These are phyloP conservation scores for Leccinum aurantiacum DNA, from an alignment of 768 basidiomycete genomes.

Conservation along the genomic window DNA sequence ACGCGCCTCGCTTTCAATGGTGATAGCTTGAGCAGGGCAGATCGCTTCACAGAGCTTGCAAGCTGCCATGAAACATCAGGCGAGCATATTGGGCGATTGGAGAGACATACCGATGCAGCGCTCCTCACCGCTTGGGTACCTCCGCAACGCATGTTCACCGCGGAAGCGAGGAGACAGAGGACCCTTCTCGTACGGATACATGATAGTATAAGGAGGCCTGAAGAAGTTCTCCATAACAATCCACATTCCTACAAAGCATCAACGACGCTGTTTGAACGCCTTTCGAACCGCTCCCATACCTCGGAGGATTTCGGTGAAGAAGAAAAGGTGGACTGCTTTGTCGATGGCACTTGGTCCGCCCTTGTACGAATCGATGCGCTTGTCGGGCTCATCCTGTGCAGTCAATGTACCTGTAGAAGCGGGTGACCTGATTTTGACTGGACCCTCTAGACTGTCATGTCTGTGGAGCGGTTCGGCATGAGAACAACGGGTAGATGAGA, in stretches of 20 bases:
- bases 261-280: constrained; percentile 7
- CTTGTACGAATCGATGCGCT: constrained; percentile 66
- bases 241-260: constrained; percentile 80
- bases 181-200: constrained; percentile 98
- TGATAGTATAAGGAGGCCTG: constrained; percentile 96
- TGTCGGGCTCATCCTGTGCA: constrained; percentile 45
- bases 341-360: constrained; percentile 87
- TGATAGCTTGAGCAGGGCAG: constrained; percentile 98
- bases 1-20: constrained; percentile 96
- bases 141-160: constrained; percentile 94
- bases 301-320: constrained; percentile 97
- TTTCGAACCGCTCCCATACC: constrained; percentile 50
- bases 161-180: constrained; percentile 97
- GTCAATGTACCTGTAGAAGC: constrained; percentile 33
- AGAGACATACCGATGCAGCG: constrained; percentile 86
- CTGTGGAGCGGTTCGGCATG: constrained; percentile 22
- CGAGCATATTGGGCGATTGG: not conserved
- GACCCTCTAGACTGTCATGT: constrained; percentile 22
- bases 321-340: constrained; percentile 95
- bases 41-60: constrained; percentile 99
- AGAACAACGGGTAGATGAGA: constrained; percentile 25
- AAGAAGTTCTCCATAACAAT: constrained; percentile 91
- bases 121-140: constrained; percentile 98
- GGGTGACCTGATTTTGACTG: constrained; percentile 34
- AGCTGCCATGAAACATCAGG: constrained; percentile 47